A percentile compares a stretch with the other conserved stretches of the same genome.
Conservation (phyloP, 495 filamentous ascomycete species). For the Penicillium bialowiezense region DNA sequence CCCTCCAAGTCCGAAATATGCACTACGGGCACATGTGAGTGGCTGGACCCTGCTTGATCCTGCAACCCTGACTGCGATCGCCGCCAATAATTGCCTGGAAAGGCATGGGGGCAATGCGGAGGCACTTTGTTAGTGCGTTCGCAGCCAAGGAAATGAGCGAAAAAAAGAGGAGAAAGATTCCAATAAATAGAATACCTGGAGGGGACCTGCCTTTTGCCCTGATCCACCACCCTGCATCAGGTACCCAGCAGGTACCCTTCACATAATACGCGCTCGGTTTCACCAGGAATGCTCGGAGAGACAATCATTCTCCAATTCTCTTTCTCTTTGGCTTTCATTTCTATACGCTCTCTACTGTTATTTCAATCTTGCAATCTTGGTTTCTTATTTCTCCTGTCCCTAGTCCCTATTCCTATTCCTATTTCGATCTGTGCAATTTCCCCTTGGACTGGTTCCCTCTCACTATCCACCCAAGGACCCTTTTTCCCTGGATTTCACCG, state of each 20-base stretch:
- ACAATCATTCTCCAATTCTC: background rate
- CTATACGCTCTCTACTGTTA: background rate
- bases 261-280: background rate
- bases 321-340: background rate
- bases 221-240: background rate
- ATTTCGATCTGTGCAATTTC: too few species aligned
- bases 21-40: constrained; percentile 1
- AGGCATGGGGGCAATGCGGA: constrained; percentile 18
- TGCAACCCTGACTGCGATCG: constrained; percentile 22
- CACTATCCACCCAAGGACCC: background rate
- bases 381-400: background rate
- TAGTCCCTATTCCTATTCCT: too few species aligned
- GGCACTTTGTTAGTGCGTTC: constrained; percentile 14
- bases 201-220: background rate
- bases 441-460: too few species aligned
- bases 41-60: constrained; percentile 16
- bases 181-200: constrained; percentile 8
- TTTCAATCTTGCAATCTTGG: background rate
- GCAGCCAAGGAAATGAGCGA: background rate
- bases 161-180: constrained; percentile 5
- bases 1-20: background rate
- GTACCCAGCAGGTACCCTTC: constrained; percentile 6
- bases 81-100: constrained; percentile 10
- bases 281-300: constrained; percentile 7
- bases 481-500: constrained; percentile 8